phyloP scores from a whole-genome alignment of 2,329 filamentous ascomycete genomes.

The Fusarium brachygibbosum region DNA sequence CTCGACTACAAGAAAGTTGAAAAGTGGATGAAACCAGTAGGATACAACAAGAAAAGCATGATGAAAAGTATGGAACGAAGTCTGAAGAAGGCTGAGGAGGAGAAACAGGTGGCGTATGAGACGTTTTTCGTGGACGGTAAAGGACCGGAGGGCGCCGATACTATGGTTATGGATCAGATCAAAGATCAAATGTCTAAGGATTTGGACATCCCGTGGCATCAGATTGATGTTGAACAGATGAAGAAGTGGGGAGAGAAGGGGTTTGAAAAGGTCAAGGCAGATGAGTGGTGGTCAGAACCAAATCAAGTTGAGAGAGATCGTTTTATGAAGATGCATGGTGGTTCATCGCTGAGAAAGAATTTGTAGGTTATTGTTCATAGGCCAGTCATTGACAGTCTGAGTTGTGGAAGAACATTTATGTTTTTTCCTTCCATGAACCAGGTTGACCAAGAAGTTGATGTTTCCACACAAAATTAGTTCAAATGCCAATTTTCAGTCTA shows the following conservation, averaged over 20 bases:
- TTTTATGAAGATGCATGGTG: not conserved
- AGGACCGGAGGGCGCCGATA: not conserved
- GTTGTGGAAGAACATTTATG: no score
- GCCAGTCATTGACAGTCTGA: no score
- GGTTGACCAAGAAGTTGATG: no score
- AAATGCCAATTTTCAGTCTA: no score
- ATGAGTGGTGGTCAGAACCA: slow-evolving; percentile 30
- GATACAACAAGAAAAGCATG: slow-evolving; percentile 21
- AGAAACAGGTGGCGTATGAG: not conserved
- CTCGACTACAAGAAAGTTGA: slow-evolving; percentile 38
- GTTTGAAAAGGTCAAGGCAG: slow-evolving; percentile 16
- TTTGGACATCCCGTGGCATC: slow-evolving; percentile 27
- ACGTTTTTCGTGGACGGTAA: slow-evolving; percentile 29
- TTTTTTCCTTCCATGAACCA: no score
- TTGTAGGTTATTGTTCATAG: no score
- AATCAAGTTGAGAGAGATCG: slow-evolving; percentile 31
- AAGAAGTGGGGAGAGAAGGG: slow-evolving; percentile 30
- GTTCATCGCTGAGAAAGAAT: not conserved
- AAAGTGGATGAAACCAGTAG: slow-evolving; percentile 31
- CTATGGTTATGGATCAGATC: not conserved
- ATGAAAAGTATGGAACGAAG: slow-evolving; percentile 22
- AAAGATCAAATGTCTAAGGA: slow-evolving; percentile 41
- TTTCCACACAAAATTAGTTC: no score
- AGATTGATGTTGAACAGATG: slow-evolving; percentile 21
- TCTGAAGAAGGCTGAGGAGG: not conserved